Evolutionary conservation across 768 basidiomycete species (phyloP).

Genomic region (Boletus sp.): DNA sequence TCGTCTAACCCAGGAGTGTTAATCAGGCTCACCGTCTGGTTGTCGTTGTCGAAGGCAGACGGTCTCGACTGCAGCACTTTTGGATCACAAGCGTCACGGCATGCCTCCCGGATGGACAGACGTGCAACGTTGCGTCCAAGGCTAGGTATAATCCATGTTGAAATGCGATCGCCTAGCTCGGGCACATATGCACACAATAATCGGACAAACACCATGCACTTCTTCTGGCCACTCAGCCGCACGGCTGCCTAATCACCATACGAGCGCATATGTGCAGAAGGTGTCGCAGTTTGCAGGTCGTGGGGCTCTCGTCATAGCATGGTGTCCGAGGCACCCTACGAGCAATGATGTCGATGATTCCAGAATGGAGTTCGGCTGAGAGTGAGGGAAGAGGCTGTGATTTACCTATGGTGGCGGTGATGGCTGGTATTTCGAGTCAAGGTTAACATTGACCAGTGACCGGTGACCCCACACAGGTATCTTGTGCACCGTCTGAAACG

Average conservation of each 20-base stretch:
- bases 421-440: not conserved
- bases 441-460: too few relatives aligned
- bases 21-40: too few relatives aligned
- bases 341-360: slow-evolving; percentile 27
- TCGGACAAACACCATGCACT: slow-evolving; percentile 19
- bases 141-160: too few relatives aligned
- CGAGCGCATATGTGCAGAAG: slow-evolving; percentile 27
- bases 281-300: slow-evolving; percentile 17
- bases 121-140: too few relatives aligned
- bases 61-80: too few relatives aligned
- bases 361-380: slow-evolving; percentile 30
- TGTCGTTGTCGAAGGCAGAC: too few relatives aligned
- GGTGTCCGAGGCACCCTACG: slow-evolving; percentile 11
- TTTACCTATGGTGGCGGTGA: slow-evolving; percentile 2
- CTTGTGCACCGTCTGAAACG: not conserved
- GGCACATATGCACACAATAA: slow-evolving; percentile 17
- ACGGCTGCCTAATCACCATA: slow-evolving; percentile 27
- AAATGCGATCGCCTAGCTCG: not conserved
- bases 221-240: slow-evolving; percentile 17
- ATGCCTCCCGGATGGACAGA: too few relatives aligned
- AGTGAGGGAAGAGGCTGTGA: slow-evolving; percentile 15
- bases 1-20: too few relatives aligned
- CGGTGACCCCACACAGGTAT: not conserved
- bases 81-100: too few relatives aligned
- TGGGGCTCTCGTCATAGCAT: slow-evolving; percentile 5